Evolutionary conservation across 331 rosid genomes (phyloP).

Genomic region (Prunus yedoensis): DNA sequence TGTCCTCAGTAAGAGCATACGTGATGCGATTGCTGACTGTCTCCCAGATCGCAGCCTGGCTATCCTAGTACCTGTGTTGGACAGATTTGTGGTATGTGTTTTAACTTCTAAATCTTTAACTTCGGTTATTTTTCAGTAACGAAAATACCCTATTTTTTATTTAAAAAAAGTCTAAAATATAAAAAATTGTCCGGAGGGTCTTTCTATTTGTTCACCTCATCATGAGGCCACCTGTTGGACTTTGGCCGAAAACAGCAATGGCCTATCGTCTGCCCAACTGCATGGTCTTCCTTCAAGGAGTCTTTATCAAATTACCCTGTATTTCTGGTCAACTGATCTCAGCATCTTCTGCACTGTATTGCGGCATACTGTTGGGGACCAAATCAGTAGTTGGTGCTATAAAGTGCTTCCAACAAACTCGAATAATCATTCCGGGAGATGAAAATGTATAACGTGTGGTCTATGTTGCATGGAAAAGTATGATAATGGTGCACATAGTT

Average conservation of each 20-base stretch:
- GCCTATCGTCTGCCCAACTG: background rate
- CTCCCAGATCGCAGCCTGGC: slow-evolving; percentile 83
- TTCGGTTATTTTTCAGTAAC: background rate
- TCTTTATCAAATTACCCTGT: too few species aligned
- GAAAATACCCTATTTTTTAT: background rate
- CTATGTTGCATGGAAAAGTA: too few species aligned
- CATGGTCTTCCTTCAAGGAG: background rate
- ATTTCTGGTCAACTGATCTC: too few species aligned
- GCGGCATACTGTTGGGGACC: too few species aligned
- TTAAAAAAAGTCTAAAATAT: too few species aligned
- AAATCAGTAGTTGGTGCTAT: too few species aligned
- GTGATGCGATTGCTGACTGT: slow-evolving; percentile 70
- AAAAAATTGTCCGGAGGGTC: background rate
- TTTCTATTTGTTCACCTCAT: background rate
- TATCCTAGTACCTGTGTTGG: slow-evolving; percentile 88
- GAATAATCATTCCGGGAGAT: background rate
- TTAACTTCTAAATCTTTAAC: background rate
- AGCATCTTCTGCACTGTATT: too few species aligned
- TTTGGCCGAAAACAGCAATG: background rate
- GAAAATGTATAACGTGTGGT: background rate
- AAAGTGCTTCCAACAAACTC: background rate
- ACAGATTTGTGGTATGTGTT: slow-evolving; percentile 90
- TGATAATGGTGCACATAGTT: too few species aligned
- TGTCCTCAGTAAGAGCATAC: slow-evolving; percentile 65
- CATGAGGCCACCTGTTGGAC: background rate